A percentile compares a stretch with the other conserved stretches of the same genome.
These are phyloP conservation scores for Candida taoyuanica DNA, from an alignment of 805 yeast species.

Conservation along the genomic window DNA sequence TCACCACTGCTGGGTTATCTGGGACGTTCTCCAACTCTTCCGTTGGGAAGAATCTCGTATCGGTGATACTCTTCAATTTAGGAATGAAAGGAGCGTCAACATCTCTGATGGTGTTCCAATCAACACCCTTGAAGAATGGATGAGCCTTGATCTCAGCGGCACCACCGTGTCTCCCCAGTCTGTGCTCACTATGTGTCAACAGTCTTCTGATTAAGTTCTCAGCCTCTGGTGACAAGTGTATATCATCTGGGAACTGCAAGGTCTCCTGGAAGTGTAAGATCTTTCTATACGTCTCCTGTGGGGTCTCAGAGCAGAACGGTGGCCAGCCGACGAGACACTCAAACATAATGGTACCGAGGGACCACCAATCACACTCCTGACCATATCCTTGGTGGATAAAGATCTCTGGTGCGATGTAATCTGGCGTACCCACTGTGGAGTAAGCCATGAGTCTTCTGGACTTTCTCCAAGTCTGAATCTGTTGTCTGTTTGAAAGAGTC, in stretches of 20 bases:
- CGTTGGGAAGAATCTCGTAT: constrained; percentile 96
- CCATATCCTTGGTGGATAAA: constrained; percentile 84
- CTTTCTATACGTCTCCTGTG: constrained; percentile 93
- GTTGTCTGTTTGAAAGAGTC: constrained; percentile 92
- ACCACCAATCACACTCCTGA: constrained; percentile 98
- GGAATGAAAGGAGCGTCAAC: constrained; percentile 95
- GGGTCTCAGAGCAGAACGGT: constrained; percentile 90
- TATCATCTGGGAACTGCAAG: constrained; percentile 81
- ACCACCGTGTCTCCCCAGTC: constrained; percentile 57
- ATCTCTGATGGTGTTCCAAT: constrained; percentile 68
- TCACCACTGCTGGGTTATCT: constrained; percentile 72
- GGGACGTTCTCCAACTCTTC: constrained; percentile 95
- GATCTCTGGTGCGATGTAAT: constrained; percentile 97
- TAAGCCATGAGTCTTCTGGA: constrained; percentile 82
- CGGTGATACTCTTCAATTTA: constrained; percentile 84
- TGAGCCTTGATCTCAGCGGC: constrained; percentile 68
- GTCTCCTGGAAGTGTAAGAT: constrained; percentile 86
- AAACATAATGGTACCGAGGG: constrained; percentile 93
- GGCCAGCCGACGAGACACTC: constrained; percentile 97
- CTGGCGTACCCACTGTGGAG: constrained; percentile 98
- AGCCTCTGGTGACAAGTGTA: constrained; percentile 83
- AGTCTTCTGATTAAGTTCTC: constrained; percentile 86
- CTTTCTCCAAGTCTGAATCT: constrained; percentile 68
- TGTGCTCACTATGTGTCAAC: constrained; percentile 80
- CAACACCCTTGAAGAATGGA: constrained; percentile 80